Base-by-base conservation (phyloP, 345 rosid genomes). In the Aethionema arabicum region DNA sequence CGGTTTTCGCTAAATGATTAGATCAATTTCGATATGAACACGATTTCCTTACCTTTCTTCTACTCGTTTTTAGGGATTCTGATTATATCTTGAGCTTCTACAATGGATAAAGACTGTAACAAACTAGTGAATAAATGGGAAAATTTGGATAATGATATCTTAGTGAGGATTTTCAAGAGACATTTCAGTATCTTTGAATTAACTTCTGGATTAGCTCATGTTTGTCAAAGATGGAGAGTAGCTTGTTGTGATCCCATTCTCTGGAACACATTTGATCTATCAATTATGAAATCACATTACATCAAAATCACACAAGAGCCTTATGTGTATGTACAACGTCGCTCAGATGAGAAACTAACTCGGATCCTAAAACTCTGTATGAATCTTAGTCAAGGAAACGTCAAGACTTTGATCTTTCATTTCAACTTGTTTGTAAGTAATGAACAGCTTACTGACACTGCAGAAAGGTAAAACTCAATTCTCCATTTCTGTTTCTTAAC, bases 241-340 rank as follows among this genome's bases (percentile, higher is more conserved):
- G 96, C 85, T 57, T 80, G 83, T 52, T 72, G 88, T 32, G 86
- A 84, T 78, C 95, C 95, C 47, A 32, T 74, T 41, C 69, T 85
- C 6, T 86, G 97, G 91, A 78, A 68, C 49, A 86, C 80, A 1
- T 83, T 86, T 11, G 90, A 90, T 57, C 73, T 90, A 39, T 83
- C 86, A 2, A 59, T 47, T 65, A 27, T 80, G 72, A 74, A 11
- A 60, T 85, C 88, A 9, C 66, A 66, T 72, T 79, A 56, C 78
- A 83, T 83, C 69, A 76, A 68, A 71, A 72, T 69, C 66, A 83
- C 80, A 13, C 30, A 44, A 13, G 72, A 66, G 47, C 88, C 84
- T 13, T 85, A 69, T 66, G 86, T 90, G 27, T 85, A 79, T 35
- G 88, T 90, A 48, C 65, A 55, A 16, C 67, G 50, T 4, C 68